Evolutionary conservation across 257 asterid species (phyloP), one percentile per base, ranked within the genome.

Genomic region (Ballota nigra): DNA sequence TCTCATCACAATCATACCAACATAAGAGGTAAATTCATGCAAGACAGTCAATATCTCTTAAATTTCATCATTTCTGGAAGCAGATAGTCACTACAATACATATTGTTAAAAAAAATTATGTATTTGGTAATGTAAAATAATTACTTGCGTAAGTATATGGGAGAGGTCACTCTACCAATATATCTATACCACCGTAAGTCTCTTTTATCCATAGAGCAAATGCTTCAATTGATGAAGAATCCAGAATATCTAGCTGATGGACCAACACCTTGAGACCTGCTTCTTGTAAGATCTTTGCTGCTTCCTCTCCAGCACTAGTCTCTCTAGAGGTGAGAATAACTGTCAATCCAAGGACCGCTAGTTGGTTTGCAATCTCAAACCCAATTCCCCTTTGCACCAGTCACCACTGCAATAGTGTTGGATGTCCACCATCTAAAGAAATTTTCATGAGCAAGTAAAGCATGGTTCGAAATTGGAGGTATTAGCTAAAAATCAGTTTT

Each of bases 381-480:
- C 98, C 97, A 20, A 93, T 91, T 60, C 98, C 98, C 76, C 98
- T 93, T 93, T 12, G 96, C 90, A 73, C 98, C 97, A 34, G 98
- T 91, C 76, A 93, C 98, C 72, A 91, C 95, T 19, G 96, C 98
- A 65, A 86, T 31, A 18, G 92, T 87, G 59, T 83, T 69, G 15
- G 82, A 28, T 8, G 91, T 80, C 97, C 98, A 93, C 98, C 98
- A 93, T 82, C 98, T 91, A 82, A 63, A 74, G 34, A 49, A 29
- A 13, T 0, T 67, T 47, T 26, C 61, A 72, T 45, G 31, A 62
- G 43, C 55, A 19, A 55, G 16, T n/a, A n/a, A n/a, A n/a, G n/a
- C 6, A 13, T 4, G 16, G 29, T 22, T 15, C 26, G 19, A 43
- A 43, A 13, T 11, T 11, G 49, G 49, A 41, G 49, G 16, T 41